Base-by-base conservation (phyloP, 148 eudicot genomes). In the Oxyria digyna region DNA sequence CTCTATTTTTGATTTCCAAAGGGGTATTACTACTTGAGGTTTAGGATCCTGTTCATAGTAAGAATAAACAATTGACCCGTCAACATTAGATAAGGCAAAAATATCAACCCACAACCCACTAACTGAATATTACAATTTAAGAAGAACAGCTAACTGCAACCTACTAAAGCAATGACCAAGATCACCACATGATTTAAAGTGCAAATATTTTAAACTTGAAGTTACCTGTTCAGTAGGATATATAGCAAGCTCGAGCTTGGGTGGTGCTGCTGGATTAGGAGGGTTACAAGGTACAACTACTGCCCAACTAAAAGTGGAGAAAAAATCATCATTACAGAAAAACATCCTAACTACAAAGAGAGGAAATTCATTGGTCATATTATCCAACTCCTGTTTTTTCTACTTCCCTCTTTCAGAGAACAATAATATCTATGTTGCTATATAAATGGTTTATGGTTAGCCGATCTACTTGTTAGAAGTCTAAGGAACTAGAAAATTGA, bases 1-100 rank as follows among this genome's bases (percentile, higher is more conserved):
- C 69, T 72, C 76, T 35, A 86, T 67, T 46, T 76, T 73, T 42
- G 78, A 76, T 71, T 71, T 86, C 87, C 82, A 83, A 57, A 86
- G 78, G 73, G 82, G 70, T 73, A 86, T 67, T 40, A 74, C 74
- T 24, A 82, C 70, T 69, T 74, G 80, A 67, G 90, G 90, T 42
- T 79, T 82, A 37, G 87, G 72, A 62, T 81, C 87, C 90, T 86
- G 85, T 71, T 49, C 73, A 81, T 69, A 26, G 65, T 6, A 67
- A 55, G 46, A 59, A 59, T 72, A 41, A 18, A 12, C 24, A 35
- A 66, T 66, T 37, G 6, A 37, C 45, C 5, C 38, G 9, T 12
- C 42, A 63, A 31, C 8, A 15, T 32, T 32, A 15, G 38, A 35
- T 24, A 32, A 41, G 15, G 8, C 65, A 37, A 59, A 27, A 29